phyloP scores from a whole-genome alignment of 2,329 filamentous ascomycete genomes.

The Aspergillus glaucus region DNA sequence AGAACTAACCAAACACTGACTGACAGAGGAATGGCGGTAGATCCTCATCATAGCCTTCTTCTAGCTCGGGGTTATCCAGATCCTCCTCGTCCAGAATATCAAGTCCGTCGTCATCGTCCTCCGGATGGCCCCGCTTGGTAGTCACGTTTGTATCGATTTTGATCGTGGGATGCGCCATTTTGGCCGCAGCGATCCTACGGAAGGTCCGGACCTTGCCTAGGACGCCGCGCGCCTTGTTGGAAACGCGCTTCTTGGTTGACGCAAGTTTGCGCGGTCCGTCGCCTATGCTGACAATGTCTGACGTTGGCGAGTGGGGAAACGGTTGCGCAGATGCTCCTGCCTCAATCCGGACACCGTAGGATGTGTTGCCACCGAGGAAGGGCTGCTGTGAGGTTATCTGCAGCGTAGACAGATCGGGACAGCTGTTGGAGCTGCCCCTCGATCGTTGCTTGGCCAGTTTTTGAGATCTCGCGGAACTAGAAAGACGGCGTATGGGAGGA shows the following conservation, averaged over 20 bases:
- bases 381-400: conserved; percentile 23
- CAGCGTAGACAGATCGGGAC: conserved; percentile 37
- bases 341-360: conserved; percentile 17
- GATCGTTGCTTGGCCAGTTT: conserved; percentile 36
- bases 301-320: conserved; percentile 26
- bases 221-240: conserved; percentile 35
- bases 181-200: conserved; percentile 33
- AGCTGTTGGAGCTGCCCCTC: conserved; percentile 38
- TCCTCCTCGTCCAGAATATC: conserved; percentile 19
- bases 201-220: conserved; percentile 37
- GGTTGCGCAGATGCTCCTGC: conserved; percentile 22
- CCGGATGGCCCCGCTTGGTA: conserved; percentile 33
- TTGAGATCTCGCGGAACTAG: conserved; percentile 23
- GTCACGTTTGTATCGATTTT: conserved; percentile 35
- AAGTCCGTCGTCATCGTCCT: conserved; percentile 27
- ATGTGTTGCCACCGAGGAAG: conserved; percentile 17
- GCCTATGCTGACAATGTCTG: conserved; percentile 24
- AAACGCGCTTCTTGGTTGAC: conserved; percentile 28
- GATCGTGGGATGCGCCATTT: conserved; percentile 37
- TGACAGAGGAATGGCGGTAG: conserved; percentile 36
- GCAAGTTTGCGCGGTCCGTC: conserved; percentile 23
- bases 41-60: conserved; percentile 23
- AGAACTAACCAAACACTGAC: conserved; percentile 31
- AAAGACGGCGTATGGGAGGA: conserved; percentile 2
- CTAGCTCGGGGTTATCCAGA: conserved; percentile 22